phyloP scores from a whole-genome alignment of 305 asterid genomes.

The Stenogyne calaminthoides region DNA sequence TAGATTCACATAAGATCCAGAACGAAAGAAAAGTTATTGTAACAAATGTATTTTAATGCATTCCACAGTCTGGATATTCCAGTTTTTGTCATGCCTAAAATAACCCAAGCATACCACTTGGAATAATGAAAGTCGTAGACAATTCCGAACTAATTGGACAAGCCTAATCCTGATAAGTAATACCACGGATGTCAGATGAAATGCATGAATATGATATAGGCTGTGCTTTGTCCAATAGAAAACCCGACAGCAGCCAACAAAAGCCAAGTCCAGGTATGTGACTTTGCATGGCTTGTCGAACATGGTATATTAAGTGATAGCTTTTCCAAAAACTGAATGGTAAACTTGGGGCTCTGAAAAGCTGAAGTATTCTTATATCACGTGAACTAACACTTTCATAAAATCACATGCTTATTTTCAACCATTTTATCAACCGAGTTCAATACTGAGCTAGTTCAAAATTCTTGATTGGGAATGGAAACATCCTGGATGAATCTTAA shows the following conservation, averaged over 20 bases:
- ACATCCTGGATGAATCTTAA: neutral
- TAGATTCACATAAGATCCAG: neutral
- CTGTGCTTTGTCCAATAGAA: neutral
- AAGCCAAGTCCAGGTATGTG: neutral
- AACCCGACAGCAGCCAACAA: neutral
- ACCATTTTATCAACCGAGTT: neutral
- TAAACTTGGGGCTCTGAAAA: conserved; percentile 9
- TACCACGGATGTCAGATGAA: neutral
- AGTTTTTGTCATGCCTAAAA: conserved; percentile 11
- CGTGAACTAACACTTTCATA: neutral
- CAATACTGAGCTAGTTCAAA: neutral
- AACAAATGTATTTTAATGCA: neutral
- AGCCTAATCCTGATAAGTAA: neutral
- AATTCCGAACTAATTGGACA: conserved; percentile 1
- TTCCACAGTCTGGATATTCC: neutral
- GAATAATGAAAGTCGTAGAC: neutral
- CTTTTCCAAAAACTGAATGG: conserved; percentile 5
- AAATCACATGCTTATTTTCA: neutral
- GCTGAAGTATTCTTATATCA: neutral
- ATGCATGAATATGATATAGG: neutral
- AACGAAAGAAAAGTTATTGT: neutral
- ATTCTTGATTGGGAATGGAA: neutral
- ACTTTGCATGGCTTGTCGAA: conserved; percentile 1
- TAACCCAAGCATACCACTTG: neutral
- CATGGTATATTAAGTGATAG: conserved; percentile 7